phyloP scores from a whole-genome alignment of 2,329 filamentous ascomycete species.

The Lasiodiplodia sp. region DNA sequence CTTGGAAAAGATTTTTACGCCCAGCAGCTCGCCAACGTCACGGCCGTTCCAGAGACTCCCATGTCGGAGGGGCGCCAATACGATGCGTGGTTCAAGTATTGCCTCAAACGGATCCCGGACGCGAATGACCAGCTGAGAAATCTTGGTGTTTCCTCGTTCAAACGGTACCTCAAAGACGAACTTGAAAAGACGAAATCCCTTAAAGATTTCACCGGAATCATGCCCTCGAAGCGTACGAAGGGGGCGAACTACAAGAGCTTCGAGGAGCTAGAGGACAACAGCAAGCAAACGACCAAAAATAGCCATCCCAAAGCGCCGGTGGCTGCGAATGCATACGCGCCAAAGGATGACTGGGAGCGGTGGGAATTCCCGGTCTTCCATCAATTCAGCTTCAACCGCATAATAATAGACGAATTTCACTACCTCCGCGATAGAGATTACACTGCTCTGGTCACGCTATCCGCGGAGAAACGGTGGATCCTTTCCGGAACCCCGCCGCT shows the following conservation, averaged over 20 bases:
- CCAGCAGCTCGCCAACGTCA: conserved; percentile 57
- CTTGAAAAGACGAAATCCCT: conserved; percentile 40
- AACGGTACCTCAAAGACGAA: conserved; percentile 34
- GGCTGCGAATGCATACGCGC: background rate
- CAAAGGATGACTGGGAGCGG: conserved; percentile 37
- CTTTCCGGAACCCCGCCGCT: conserved; percentile 69
- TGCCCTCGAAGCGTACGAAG: conserved; percentile 48
- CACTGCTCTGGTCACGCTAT: conserved; percentile 54
- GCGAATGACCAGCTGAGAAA: conserved; percentile 50
- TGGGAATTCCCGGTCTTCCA: conserved; percentile 57
- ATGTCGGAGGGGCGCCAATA: conserved; percentile 57
- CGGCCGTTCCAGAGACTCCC: conserved; percentile 53
- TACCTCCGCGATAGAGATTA: conserved; percentile 54
- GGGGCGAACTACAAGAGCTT: conserved; percentile 28
- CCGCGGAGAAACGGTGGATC: conserved; percentile 65
- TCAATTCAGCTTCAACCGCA: conserved; percentile 66
- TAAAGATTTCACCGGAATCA: conserved; percentile 46
- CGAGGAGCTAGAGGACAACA: background rate
- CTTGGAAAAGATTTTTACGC: conserved; percentile 59
- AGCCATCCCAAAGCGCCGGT: background rate
- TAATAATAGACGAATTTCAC: conserved; percentile 72
- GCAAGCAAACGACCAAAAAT: background rate
- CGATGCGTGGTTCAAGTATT: conserved; percentile 61
- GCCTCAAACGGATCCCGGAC: conserved; percentile 50
- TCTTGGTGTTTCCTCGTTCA: conserved; percentile 42